phyloP scores from a whole-genome alignment of 2,329 filamentous ascomycete species.

The Stenocarpella maydis region DNA sequence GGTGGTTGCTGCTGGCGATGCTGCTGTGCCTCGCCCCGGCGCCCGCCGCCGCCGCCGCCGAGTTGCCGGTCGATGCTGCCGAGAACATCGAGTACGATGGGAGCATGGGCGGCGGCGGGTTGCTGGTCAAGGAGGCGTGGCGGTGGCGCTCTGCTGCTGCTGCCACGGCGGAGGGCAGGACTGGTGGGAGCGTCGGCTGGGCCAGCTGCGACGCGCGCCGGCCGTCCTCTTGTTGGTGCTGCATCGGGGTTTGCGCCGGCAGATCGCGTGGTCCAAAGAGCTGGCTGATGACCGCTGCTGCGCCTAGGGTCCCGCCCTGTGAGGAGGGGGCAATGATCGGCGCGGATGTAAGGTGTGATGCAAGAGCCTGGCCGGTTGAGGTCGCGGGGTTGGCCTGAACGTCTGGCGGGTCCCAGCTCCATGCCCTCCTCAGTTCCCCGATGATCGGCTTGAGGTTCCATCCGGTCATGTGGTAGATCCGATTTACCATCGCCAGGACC shows the following conservation, averaged over 20 bases:
- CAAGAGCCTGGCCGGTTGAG: not conserved
- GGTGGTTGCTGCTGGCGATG: slow-evolving; percentile 25
- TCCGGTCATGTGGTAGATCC: slow-evolving; percentile 78
- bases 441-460: slow-evolving; percentile 80
- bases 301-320: slow-evolving; percentile 9
- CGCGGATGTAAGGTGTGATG: not conserved
- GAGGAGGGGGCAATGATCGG: slow-evolving; percentile 8
- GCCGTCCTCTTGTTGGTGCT: slow-evolving; percentile 17
- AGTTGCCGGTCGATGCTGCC: not conserved
- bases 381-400: not conserved
- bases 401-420: slow-evolving; percentile 70
- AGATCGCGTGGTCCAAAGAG: slow-evolving; percentile 19
- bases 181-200: slow-evolving; percentile 31
- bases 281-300: slow-evolving; percentile 26
- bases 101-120: slow-evolving; percentile 27
- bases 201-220: slow-evolving; percentile 16
- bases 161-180: slow-evolving; percentile 30
- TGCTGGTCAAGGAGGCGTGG: slow-evolving; percentile 24
- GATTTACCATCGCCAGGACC: slow-evolving; percentile 77
- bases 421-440: slow-evolving; percentile 75
- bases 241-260: not conserved
- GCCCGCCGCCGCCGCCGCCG: not conserved
- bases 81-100: slow-evolving; percentile 18
- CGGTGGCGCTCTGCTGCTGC: slow-evolving; percentile 35
- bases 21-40: slow-evolving; percentile 19